These are phyloP conservation scores for Oehlia diaphana DNA, from an alignment of 192 early-diverging fungal species.

Conservation along the genomic window DNA sequence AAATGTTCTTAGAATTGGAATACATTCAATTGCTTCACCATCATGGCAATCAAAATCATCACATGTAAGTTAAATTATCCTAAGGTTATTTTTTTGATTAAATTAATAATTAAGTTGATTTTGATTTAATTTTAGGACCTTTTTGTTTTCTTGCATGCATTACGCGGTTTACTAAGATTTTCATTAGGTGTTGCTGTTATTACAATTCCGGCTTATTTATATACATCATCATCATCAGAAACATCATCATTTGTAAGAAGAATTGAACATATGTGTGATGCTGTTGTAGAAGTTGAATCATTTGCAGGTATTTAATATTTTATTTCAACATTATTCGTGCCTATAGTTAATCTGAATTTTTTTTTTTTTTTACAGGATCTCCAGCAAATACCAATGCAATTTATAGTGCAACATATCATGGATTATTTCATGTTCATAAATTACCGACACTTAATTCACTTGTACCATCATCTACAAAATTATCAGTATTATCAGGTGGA, in stretches of 20 bases:
- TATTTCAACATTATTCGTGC: neutral
- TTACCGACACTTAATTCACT: conserved; percentile 77
- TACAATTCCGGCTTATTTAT: conserved; percentile 80
- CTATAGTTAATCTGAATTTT: neutral
- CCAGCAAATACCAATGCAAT: conserved; percentile 51
- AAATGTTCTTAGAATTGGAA: conserved; percentile 75
- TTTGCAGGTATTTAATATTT: conserved; percentile 70
- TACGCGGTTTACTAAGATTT: conserved; percentile 77
- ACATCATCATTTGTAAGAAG: conserved; percentile 54
- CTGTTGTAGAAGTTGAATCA: conserved; percentile 87
- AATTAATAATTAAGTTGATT: neutral
- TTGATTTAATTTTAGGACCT: conserved; percentile 42
- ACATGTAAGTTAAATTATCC: conserved; percentile 39
- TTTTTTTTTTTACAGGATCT: conserved; percentile 40
- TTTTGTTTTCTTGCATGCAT: conserved; percentile 69
- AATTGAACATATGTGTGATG: conserved; percentile 81
- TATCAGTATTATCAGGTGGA: conserved; percentile 64
- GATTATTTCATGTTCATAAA: conserved; percentile 85
- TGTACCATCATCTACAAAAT: conserved; percentile 64
- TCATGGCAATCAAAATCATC: conserved; percentile 67
- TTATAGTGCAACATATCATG: conserved; percentile 79
- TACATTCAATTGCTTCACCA: conserved; percentile 80
- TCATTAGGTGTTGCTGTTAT: conserved; percentile 75
- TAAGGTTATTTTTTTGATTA: no score
- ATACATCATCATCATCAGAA: conserved; percentile 37